Evolutionary conservation across 768 basidiomycete genomes (phyloP).

Genomic region (Tulasnella sp.): DNA sequence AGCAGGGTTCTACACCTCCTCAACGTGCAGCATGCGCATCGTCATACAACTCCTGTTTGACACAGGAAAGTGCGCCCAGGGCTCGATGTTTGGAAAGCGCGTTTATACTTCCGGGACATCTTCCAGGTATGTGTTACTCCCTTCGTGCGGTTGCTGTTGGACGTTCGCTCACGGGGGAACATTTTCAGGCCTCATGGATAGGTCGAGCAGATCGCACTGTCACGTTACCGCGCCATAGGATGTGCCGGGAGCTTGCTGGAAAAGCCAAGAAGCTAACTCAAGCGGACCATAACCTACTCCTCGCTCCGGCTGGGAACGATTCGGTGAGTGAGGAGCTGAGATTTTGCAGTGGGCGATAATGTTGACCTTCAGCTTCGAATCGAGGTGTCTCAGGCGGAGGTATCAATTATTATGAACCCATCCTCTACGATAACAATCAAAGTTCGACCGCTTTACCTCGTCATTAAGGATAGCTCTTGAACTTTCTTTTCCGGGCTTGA

Average conservation of each 20-base stretch:
- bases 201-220: background rate
- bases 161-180: background rate
- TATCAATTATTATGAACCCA: slow-evolving; percentile 3
- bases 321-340: background rate
- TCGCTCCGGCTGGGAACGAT: background rate
- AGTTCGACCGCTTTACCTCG: slow-evolving; percentile 9
- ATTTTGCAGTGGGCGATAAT: background rate
- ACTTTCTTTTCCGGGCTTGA: background rate
- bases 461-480: background rate
- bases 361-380: background rate
- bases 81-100: slow-evolving; percentile 9
- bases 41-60: background rate
- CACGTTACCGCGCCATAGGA: background rate
- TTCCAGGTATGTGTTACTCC: background rate
- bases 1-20: background rate
- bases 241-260: background rate
- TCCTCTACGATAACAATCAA: slow-evolving; percentile 9
- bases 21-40: background rate
- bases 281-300: background rate
- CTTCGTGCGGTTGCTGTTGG: background rate
- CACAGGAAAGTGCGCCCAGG: background rate
- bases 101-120: slow-evolving; percentile 15
- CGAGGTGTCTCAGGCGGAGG: slow-evolving; percentile 1
- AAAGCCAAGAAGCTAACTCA: background rate
- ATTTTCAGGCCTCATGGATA: background rate